Evolutionary conservation across 768 basidiomycete genomes (phyloP), one percentile per base, ranked within the genome.

Genomic region (Termitomyces sp.): DNA sequence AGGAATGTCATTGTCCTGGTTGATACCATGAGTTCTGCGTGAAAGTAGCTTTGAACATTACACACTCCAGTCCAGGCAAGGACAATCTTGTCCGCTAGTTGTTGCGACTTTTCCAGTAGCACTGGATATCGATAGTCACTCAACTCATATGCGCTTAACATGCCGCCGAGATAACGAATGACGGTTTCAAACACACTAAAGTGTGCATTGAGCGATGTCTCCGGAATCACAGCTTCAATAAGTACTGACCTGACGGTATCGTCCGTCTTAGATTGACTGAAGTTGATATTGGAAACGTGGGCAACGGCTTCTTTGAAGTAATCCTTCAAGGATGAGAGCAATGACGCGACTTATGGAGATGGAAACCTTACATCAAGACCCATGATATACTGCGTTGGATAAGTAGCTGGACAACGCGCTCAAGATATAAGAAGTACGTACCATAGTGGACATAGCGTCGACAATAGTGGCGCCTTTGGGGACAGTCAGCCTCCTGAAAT

Each of bases 141-240:
- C 46, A 90, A 79, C 62, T 90, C 87, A 61, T 84, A 90, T 10
- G 88, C 80, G 53, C 82, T 85, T 32, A 91, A 66, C n/a, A 89
- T 71, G 1, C 87, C 87, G 7, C 80, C 89, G 3, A 91, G 67
- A 53, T 83, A 85, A 42, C 89, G 87, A 64, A 91, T 91, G 0
- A 84, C 88, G 0, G 86, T 87, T 70, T 91, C 89, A 62, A 91
- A 90, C 3, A 90, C 73, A 59, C 86, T 87, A 32, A 23, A 38
- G 12, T 29, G 25, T 10, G 9, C 3, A 44, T 16, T 35, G 9
- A 25, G 44, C 4, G 45, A 35, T 25, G 17, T 32, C 14, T 17
- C 14, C 17, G 29, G 44, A 25, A 2, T 17, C 21, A 37, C 5
- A 42, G 32, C 12, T 27, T 35, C 14, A 27, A 14, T 8, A 29